Conservation (phyloP, 352 stramenopile genomes). For the Globisporangium sylvaticum region DNA sequence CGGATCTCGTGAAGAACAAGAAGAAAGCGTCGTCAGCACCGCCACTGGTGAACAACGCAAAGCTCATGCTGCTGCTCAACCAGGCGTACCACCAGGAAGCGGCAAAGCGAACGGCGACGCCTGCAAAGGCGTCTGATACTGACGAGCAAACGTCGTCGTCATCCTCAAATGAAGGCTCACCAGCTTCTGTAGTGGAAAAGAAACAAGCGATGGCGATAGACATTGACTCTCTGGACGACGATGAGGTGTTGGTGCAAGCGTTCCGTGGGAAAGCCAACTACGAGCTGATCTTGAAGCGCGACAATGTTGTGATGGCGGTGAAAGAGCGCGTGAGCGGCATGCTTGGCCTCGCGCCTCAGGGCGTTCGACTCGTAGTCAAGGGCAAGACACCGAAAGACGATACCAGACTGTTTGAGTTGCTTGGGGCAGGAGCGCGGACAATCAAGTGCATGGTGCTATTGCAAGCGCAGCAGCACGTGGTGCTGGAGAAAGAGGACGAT, state of each 20-base stretch:
- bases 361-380: conserved; percentile 58
- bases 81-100: conserved; percentile 22
- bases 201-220: conserved; percentile 23
- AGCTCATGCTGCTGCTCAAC: conserved; percentile 46
- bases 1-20: conserved; percentile 5
- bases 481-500: conserved; percentile 63
- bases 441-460: conserved; percentile 77
- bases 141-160: background rate
- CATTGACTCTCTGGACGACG: conserved; percentile 33
- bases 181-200: background rate
- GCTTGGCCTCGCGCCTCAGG: conserved; percentile 34
- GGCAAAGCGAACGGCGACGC: background rate
- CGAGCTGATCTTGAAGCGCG: conserved; percentile 40
- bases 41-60: conserved; percentile 27
- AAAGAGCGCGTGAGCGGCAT: conserved; percentile 47
- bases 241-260: conserved; percentile 48
- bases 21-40: background rate
- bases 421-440: conserved; percentile 17
- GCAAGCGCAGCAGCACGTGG: conserved; percentile 49
- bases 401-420: conserved; percentile 17
- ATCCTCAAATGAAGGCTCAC: background rate
- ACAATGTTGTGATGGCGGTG: conserved; percentile 27
- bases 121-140: background rate
- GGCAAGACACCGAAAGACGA: conserved; percentile 53
- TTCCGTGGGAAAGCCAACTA: conserved; percentile 55